Base-by-base conservation (phyloP, 306 rosid genomes). In the Gleditsia sinensis region DNA sequence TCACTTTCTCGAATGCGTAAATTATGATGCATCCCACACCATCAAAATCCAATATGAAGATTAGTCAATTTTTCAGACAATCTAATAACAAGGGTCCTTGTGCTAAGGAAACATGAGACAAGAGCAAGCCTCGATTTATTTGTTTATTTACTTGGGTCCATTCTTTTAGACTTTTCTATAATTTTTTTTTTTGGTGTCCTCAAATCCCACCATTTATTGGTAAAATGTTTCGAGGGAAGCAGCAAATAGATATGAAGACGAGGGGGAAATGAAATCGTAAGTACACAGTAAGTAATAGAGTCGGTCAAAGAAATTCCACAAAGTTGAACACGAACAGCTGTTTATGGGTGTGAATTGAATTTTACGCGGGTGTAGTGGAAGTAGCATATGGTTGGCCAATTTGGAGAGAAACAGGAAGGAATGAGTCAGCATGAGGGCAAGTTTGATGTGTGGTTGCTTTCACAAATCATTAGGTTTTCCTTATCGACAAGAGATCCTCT, bases 101-200 rank as follows among this genome's bases (percentile, higher is more conserved):
- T 89, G 91, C 76, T 60, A 51, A 60, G 86, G 86, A 77, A 76
- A 83, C 82, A 81, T 76, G 43, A 68, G 91, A 89, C 94, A 84
- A 55, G 61, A 68, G 64, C 61, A 68, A 33, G 74, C 45, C 65
- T 34, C 71, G 54, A 30, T 6, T 76, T 59, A 61, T 25, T 16
- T 66, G 17, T 60, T 60, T 5, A 4, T 58, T 65, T 57, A 23
- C n/a, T 62, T 63, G 81, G 81, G 56, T 66, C 25, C 75, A 68
- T 77, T 9, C 48, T n/a, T 9, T 27, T 45, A 6, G 51, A 54
- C 50, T 32, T 60, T 9, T 68, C 33, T 14, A 10, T 23, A 0
- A 12, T 43, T 43, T 16, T 37, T 34, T n/a, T 82, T 40, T 32
- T 9, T 1, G 7, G 75, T 50, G 72, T 72, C 81, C 73, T 75